phyloP scores from a whole-genome alignment of 257 asterid genomes.

The Solanum sitiens region DNA sequence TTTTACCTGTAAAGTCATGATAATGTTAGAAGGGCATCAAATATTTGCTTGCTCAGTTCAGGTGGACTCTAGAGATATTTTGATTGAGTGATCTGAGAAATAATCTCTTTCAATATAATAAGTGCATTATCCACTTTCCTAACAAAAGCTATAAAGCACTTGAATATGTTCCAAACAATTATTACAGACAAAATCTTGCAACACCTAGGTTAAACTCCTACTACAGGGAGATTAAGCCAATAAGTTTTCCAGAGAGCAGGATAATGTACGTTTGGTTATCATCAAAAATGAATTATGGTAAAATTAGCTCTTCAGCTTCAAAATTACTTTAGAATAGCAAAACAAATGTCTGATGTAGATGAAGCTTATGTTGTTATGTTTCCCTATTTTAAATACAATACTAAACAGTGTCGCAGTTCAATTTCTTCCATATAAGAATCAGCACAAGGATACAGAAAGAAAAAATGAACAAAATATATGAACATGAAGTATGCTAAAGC shows the following conservation, averaged over 20 bases:
- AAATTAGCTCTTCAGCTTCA: not conserved
- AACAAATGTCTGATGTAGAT: not conserved
- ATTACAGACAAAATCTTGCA: not conserved
- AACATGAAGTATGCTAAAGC: not conserved
- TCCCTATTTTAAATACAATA: not conserved
- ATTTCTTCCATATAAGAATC: not conserved
- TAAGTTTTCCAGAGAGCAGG: not conserved
- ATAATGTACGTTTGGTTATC: not conserved
- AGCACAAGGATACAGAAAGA: not conserved
- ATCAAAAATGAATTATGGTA: not conserved
- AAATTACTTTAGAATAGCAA: not conserved
- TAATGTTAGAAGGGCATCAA: not conserved
- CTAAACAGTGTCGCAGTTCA: not conserved
- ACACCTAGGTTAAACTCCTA: not conserved
- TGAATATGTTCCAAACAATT: not conserved
- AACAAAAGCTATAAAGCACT: not conserved
- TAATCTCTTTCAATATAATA: not conserved
- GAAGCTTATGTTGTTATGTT: not conserved
- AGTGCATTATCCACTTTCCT: not conserved
- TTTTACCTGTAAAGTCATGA: slow-evolving; percentile 39
- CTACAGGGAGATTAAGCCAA: not conserved
- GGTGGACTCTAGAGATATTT: not conserved
- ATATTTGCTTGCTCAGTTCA: not conserved
- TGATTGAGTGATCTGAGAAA: not conserved
- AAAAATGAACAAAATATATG: not conserved